Base-by-base conservation (phyloP, 1,284 basidiomycete genomes). In the Ceratorhiza oryzae-sativae region DNA sequence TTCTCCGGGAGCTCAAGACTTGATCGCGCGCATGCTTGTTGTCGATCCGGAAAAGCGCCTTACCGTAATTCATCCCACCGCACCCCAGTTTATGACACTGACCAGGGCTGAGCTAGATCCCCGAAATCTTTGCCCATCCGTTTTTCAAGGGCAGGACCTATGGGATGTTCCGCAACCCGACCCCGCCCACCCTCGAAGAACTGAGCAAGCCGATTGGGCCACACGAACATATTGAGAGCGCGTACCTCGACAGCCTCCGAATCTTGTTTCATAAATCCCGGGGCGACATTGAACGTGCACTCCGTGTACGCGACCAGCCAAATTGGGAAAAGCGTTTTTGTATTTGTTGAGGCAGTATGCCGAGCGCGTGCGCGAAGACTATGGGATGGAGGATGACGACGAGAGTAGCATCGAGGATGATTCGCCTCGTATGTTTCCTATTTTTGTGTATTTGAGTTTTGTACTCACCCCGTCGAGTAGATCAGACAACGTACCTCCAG, bases 311-410 rank as follows among this genome's bases (percentile, higher is more conserved):
- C 87, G 83, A 84, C 73, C 23, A 34, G 48, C 62, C 62, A 9
- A 90, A 89, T 3, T 89, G 94, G 79, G 93, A 94, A 32, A 98
- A 98, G 80, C 94, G 0, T 95, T 97, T 80, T 97, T 97, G 79
- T 95, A 93, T 79, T 84, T 97, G 55, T 85, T 97, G 25, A 84
- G 87, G 71, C 88, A 88, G 79, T 94, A 96, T 80, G 87, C 92
- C 67, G 91, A 92, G 77, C 87, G 88, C 73, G 87, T 88, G 23
- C 80, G 90, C 78, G 84, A 89, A 80, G 86, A 91, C 80, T 87
- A 87, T 79, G 84, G 84, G 77, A 81, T 82, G 80, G 60, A 62
- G 13, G 60, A 62, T 30, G 42, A 32, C 20, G 77, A 78, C n/a
- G 27, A 49, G 20, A 45, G 53, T 48, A 49, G 39, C 6, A 18